Base-by-base conservation (phyloP, 179 eudicot species). In the Vitellaria paradoxa region DNA sequence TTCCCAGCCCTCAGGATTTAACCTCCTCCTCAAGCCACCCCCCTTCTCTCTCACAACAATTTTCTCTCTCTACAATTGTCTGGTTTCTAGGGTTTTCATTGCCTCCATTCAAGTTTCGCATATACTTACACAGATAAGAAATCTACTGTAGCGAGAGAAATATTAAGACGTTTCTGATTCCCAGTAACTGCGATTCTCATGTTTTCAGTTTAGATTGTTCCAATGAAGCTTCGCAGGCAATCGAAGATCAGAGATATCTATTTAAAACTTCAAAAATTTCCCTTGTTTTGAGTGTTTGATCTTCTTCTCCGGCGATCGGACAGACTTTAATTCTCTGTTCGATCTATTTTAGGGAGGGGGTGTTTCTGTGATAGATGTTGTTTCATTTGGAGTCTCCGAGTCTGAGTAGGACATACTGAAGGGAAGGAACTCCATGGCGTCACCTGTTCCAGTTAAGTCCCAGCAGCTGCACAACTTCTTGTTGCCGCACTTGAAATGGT, bases 381-480 rank as follows among this genome's bases (percentile, higher is more conserved):
- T 18, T 40, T 72, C 15, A 9, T 15, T 71, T 23, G 9, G 17
- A 14, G 8, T 52, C 45, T 30, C 37, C 53, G 83, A 67, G 14
- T 68, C 26, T 7, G 72, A 45, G 11, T 13, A 24, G 14, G 72
- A 18, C 4, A n/a, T 17, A 5, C 13, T 45, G 10, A 21, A 20
- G 26, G 30, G 55, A 46, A n/a, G 72, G 10, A 49, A 21, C 17
- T 49, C 73, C 21, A 84, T 82, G 87, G 75, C 89, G 0, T 87
- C 86, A 3, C 76, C 86, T 0, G 87, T 74, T 5, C 89, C 89
- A 2, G 83, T 74, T 2, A 82, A 87, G 68, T 80, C 89, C 24
- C 89, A 84, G 52, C 87, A 84, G 40, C 85, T 81, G 6, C 85
- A 82, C 74, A 84, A 82, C 83, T 84, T 84, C 77, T 21, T 78